These are phyloP conservation scores for Microascus cirrosus DNA, from an alignment of 2,329 filamentous ascomycete genomes.

Conservation along the genomic window DNA sequence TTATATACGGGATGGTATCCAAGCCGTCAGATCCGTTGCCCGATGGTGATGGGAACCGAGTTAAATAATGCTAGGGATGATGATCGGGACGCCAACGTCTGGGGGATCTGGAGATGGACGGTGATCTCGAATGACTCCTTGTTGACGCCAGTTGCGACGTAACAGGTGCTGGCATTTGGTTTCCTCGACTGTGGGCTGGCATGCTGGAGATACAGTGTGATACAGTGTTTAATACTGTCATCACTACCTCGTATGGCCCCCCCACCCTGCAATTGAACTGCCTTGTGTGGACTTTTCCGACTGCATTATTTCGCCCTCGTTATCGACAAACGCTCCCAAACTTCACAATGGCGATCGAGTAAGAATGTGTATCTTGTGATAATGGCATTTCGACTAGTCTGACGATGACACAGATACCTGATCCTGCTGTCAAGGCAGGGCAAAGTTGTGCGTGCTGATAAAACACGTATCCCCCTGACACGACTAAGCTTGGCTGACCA, in stretches of 20 bases:
- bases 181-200: background rate
- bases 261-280: background rate
- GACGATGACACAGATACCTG: conserved; percentile 59
- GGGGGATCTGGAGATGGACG: background rate
- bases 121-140: background rate
- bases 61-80: background rate
- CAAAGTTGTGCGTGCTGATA: conserved; percentile 70
- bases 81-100: background rate
- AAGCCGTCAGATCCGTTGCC: background rate
- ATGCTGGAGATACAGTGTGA: background rate
- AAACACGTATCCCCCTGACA: background rate
- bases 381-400: conserved; percentile 6
- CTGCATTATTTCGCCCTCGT: background rate
- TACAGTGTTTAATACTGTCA: background rate
- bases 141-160: background rate
- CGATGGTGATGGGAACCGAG: background rate
- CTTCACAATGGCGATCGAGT: conserved; percentile 33
- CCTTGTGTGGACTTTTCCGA: conserved; percentile 2
- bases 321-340: background rate
- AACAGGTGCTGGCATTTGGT: background rate
- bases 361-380: conserved; percentile 11
- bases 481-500: background rate
- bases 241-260: background rate
- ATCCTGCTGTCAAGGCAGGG: conserved; percentile 96
- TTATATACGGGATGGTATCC: background rate